Conservation (phyloP, 495 filamentous ascomycete genomes). For the Friedmanniomyces simplex region DNA sequence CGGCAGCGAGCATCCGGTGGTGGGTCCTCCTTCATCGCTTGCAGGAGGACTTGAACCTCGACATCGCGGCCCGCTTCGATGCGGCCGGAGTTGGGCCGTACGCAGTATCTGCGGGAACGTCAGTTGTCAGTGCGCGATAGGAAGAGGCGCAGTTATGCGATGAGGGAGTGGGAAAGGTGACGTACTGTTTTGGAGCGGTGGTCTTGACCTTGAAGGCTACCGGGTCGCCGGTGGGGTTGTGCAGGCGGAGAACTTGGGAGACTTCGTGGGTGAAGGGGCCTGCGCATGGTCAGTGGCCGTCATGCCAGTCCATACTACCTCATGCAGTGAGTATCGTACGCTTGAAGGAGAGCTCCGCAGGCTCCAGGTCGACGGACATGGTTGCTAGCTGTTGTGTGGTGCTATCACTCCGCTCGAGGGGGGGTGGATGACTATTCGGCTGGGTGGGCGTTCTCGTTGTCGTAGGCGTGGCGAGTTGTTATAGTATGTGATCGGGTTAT, state of each 20-base stretch:
- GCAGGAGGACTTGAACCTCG: conserved; percentile 88
- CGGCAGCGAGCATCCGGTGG: conserved; percentile 75
- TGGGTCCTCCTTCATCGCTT: conserved; percentile 95
- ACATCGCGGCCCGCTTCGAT: conserved; percentile 81
- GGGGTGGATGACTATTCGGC: no score
- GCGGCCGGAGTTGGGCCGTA: conserved; percentile 91
- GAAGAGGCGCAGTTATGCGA: conserved; percentile 1
- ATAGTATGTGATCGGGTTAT: no score
- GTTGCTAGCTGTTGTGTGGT: not conserved
- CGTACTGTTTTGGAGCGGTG: conserved; percentile 97
- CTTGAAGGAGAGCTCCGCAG: conserved; percentile 82
- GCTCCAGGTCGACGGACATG: conserved; percentile 94
- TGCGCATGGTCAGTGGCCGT: conserved; percentile 29
- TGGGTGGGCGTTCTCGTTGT: no score
- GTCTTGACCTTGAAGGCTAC: conserved; percentile 99
- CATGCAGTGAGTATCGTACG: conserved; percentile 43
- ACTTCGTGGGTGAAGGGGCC: conserved; percentile 91
- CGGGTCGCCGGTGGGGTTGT: conserved; percentile 65
- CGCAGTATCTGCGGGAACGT: conserved; percentile 65
- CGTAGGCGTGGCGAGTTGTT: no score
- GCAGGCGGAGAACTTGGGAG: conserved; percentile 67
- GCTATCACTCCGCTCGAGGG: not conserved
- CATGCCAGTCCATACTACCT: not conserved
- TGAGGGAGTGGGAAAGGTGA: conserved; percentile 5
- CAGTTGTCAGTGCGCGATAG: not conserved